These are phyloP conservation scores for Chlorella sp. DNA, from an alignment of 139 green algal genomes.

Conservation along the genomic window DNA sequence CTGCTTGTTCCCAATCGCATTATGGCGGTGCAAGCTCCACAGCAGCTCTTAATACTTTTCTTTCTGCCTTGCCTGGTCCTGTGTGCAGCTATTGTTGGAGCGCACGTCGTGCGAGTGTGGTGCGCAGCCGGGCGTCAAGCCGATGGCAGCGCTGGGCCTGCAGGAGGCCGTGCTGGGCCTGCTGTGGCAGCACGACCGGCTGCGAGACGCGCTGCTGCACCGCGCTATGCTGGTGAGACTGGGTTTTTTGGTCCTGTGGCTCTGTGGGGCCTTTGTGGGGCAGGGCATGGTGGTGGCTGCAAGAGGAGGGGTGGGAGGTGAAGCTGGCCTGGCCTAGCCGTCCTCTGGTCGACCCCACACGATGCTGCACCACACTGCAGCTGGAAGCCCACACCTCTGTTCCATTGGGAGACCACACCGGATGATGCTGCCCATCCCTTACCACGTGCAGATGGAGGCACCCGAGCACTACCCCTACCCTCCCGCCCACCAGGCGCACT, in stretches of 20 bases:
- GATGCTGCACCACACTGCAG: not conserved
- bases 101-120: constrained; percentile 3
- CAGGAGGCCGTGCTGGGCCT: constrained; percentile 10
- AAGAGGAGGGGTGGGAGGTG: not conserved
- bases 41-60: too few relatives aligned
- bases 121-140: not conserved
- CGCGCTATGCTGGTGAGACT: constrained; percentile 10
- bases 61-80: too few relatives aligned
- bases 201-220: constrained; percentile 14
- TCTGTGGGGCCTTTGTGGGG: not conserved
- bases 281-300: not conserved
- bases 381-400: not conserved
- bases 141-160: constrained; percentile 10
- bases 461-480: too few relatives aligned
- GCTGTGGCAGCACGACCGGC: constrained; percentile 26
- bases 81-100: constrained; percentile 8
- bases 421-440: too few relatives aligned
- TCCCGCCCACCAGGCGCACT: not conserved
- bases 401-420: too few relatives aligned
- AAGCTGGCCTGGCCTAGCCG: not conserved
- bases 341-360: not conserved
- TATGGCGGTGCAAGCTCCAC: too few relatives aligned
- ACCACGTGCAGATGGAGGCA: too few relatives aligned
- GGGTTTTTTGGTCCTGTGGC: not conserved
- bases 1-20: too few relatives aligned